phyloP scores from a whole-genome alignment of 1,284 basidiomycete genomes.

The Cryptococcus sp. region DNA sequence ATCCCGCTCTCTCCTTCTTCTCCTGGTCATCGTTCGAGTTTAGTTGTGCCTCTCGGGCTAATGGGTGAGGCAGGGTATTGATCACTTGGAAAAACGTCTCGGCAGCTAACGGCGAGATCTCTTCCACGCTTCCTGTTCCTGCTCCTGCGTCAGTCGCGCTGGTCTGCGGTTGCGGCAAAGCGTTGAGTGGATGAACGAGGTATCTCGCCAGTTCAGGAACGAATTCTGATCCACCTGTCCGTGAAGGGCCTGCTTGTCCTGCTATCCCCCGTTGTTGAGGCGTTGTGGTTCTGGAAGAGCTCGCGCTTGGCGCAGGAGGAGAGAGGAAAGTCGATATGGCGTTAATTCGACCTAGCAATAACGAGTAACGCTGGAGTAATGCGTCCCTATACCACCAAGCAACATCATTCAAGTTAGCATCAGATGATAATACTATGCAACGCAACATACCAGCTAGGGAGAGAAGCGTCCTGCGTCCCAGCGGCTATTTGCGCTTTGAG shows the following conservation, averaged over 20 bases:
- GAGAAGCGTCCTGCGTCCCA: slow-evolving; percentile 33
- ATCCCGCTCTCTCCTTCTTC: slow-evolving; percentile 4
- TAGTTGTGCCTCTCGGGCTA: background rate
- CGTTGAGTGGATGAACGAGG: slow-evolving; percentile 41
- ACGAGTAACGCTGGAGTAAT: slow-evolving; percentile 42
- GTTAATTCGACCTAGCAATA: slow-evolving; percentile 42
- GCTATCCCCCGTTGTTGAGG: too few species aligned
- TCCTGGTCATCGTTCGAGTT: background rate
- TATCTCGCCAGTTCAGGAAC: slow-evolving; percentile 23
- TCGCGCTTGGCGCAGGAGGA: slow-evolving; percentile 11
- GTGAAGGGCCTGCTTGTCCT: slow-evolving; percentile 1
- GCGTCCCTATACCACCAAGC: slow-evolving; percentile 34
- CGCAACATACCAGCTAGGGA: slow-evolving; percentile 47
- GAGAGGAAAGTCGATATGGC: slow-evolving; percentile 33
- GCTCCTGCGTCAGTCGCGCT: background rate
- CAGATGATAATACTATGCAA: background rate
- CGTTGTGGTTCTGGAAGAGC: background rate
- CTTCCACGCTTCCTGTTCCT: background rate
- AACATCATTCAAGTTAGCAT: too few species aligned
- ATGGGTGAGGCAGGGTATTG: slow-evolving; percentile 20
- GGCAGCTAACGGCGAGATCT: slow-evolving; percentile 26
- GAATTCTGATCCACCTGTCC: background rate
- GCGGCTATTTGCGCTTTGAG: slow-evolving; percentile 34
- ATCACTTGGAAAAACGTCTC: slow-evolving; percentile 43
- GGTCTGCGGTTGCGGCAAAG: slow-evolving; percentile 23